These are phyloP conservation scores for Passiflora organensis DNA, from an alignment of 345 rosid species.

Conservation along the genomic window DNA sequence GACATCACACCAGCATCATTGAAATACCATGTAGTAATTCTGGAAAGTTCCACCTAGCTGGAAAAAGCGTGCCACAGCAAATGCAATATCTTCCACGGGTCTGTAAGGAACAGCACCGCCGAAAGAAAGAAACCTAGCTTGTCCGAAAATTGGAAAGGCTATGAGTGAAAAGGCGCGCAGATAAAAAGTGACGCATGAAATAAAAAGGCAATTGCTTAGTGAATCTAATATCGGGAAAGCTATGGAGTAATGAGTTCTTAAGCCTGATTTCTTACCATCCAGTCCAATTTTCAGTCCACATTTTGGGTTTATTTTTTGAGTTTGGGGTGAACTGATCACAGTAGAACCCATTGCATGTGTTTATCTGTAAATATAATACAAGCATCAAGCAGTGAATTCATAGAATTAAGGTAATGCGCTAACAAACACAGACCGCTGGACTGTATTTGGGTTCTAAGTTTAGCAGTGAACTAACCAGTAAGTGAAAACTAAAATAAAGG, in stretches of 20 bases:
- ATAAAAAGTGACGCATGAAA: background rate
- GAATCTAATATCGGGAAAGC: background rate
- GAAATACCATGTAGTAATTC: slow-evolving; percentile 85
- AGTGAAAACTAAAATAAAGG: background rate
- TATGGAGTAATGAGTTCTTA: background rate
- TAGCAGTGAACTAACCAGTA: too few relatives aligned
- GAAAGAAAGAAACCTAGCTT: slow-evolving; percentile 62
- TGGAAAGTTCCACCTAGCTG: slow-evolving; percentile 96
- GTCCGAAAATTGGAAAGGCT: slow-evolving; percentile 10
- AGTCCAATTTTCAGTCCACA: slow-evolving; percentile 98
- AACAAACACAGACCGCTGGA: too few relatives aligned
- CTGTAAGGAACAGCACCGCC: slow-evolving; percentile 86
- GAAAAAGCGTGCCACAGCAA: slow-evolving; percentile 86
- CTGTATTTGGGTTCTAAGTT: too few relatives aligned
- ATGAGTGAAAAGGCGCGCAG: background rate
- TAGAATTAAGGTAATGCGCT: background rate
- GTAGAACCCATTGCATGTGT: slow-evolving; percentile 95
- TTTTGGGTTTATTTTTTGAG: slow-evolving; percentile 73
- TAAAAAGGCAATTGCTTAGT: too few relatives aligned
- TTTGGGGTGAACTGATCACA: slow-evolving; percentile 97
- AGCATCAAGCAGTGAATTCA: slow-evolving; percentile 7
- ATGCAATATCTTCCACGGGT: slow-evolving; percentile 87
- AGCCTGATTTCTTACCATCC: slow-evolving; percentile 61
- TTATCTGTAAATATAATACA: slow-evolving; percentile 48
- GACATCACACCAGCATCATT: background rate